A percentile compares a stretch with the other conserved stretches of the same genome.
phyloP scores from a whole-genome alignment of 345 rosid species.

The Bruguiera parviflora region DNA sequence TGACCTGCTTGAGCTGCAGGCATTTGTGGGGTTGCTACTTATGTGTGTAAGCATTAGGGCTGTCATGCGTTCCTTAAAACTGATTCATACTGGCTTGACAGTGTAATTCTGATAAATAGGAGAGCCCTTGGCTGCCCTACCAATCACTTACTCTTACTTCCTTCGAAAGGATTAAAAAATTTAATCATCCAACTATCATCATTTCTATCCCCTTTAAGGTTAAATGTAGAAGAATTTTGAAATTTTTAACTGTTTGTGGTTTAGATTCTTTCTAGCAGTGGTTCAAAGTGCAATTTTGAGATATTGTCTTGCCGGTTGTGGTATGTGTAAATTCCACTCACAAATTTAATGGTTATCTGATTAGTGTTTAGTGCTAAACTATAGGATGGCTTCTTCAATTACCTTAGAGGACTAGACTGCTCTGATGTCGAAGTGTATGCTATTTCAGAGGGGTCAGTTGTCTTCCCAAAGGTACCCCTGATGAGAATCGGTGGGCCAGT shows the following conservation, averaged over 20 bases:
- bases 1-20: not conserved
- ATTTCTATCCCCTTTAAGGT: no score
- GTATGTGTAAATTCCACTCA: constrained; percentile 1
- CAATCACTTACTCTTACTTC: no score
- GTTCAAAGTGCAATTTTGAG: no score
- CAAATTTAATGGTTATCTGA: constrained; percentile 16
- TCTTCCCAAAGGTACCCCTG: constrained; percentile 91
- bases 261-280: not conserved
- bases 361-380: constrained; percentile 8
- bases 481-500: constrained; percentile 89
- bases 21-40: not conserved
- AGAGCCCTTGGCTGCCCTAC: no score
- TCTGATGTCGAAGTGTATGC: constrained; percentile 90
- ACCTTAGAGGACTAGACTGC: constrained; percentile 79
- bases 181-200: no score
- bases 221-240: no score
- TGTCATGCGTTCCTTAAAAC: not conserved
- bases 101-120: not conserved
- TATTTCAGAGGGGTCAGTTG: constrained; percentile 79
- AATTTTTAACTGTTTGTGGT: not conserved
- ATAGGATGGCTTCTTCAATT: constrained; percentile 78
- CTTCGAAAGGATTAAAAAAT: no score
- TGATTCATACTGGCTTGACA: not conserved
- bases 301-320: not conserved
- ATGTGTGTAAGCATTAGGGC: not conserved